These are phyloP conservation scores for Tuber aestivum DNA, from an alignment of 495 filamentous ascomycete genomes.

Conservation along the genomic window DNA sequence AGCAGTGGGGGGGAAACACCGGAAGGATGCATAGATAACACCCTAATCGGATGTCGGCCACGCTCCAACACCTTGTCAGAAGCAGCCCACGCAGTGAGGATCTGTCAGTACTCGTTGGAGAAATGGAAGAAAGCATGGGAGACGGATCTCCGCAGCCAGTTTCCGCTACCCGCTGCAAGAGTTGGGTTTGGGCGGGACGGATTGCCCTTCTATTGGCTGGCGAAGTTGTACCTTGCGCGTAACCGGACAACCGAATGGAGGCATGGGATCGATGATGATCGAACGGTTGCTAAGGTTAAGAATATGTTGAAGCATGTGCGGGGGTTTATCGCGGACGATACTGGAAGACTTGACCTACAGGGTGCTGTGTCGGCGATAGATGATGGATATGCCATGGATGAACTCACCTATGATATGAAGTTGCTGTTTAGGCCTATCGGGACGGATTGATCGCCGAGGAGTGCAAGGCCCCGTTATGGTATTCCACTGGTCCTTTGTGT, in stretches of 20 bases:
- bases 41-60: slow-evolving; percentile 5
- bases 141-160: slow-evolving; percentile 57
- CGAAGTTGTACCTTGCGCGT: slow-evolving; percentile 45
- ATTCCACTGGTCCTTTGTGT: not conserved
- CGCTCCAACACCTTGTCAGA: slow-evolving; percentile 30
- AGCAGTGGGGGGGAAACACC: slow-evolving; percentile 53
- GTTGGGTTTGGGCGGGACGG: slow-evolving; percentile 61
- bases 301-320: slow-evolving; percentile 55
- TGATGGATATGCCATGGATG: slow-evolving; percentile 53
- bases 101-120: slow-evolving; percentile 49
- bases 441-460: not conserved
- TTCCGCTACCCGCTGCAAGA: slow-evolving; percentile 50
- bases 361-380: slow-evolving; percentile 48
- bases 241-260: slow-evolving; percentile 33
- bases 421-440: slow-evolving; percentile 55
- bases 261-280: slow-evolving; percentile 43
- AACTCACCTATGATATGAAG: slow-evolving; percentile 62
- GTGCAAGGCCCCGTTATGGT: not conserved
- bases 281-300: slow-evolving; percentile 55
- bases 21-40: slow-evolving; percentile 41
- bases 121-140: slow-evolving; percentile 64
- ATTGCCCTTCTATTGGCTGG: slow-evolving; percentile 62
- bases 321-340: slow-evolving; percentile 40
- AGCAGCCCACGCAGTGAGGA: slow-evolving; percentile 40
- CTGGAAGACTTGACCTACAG: slow-evolving; percentile 26